Percentiles rank a stretch among this genome's conserved stretches.
Evolutionary conservation across 306 rosid genomes (phyloP).

Genomic region (Begonia fuchsioides): DNA sequence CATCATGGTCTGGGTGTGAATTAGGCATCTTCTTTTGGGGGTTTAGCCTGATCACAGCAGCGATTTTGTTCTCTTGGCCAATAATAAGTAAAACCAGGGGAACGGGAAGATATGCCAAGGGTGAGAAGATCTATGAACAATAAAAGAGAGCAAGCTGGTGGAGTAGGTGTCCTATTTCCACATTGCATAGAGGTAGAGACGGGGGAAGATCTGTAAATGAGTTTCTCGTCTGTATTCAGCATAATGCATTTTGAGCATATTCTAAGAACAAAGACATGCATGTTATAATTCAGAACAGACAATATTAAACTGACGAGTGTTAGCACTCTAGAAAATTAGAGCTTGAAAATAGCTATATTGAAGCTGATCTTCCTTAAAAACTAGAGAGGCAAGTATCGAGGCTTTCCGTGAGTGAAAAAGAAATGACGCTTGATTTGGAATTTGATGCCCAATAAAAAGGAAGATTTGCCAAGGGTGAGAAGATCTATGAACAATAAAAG

Average conservation of each 20-base stretch:
- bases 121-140: constrained; percentile 35
- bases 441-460: no score
- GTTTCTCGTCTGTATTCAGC: no score
- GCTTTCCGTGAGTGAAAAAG: not conserved
- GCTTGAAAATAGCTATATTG: constrained; percentile 44
- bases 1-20: constrained; percentile 42
- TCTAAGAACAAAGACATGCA: no score
- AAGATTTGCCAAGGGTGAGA: no score
- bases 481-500: no score
- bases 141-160: constrained; percentile 32
- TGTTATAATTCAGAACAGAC: no score
- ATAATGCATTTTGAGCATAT: no score
- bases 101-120: constrained; percentile 36
- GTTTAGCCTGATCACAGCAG: constrained; percentile 55
- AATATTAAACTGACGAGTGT: no score
- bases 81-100: constrained; percentile 47
- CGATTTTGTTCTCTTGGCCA: constrained; percentile 66
- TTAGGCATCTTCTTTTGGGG: constrained; percentile 38
- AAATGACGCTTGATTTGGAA: no score
- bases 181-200: no score
- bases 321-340: constrained; percentile 35
- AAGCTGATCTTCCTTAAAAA: constrained; percentile 7
- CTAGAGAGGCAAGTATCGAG: not conserved
- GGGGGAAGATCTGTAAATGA: no score
- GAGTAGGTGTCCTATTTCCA: no score